phyloP scores from a whole-genome alignment of 1,284 basidiomycete genomes.

The Tylopilus orsonianus region DNA sequence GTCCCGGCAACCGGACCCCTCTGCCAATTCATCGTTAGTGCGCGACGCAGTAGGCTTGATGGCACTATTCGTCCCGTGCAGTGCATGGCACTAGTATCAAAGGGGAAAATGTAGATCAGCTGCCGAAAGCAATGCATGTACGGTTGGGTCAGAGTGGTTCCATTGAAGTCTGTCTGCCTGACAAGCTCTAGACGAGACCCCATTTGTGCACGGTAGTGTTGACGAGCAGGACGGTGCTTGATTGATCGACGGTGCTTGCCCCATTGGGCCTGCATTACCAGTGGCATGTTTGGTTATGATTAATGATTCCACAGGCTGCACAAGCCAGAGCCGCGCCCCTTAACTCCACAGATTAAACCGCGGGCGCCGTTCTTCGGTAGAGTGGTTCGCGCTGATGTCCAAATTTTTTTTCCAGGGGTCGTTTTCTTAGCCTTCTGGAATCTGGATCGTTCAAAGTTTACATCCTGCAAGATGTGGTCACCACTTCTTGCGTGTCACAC shows the following conservation, averaged over 20 bases:
- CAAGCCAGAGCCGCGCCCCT: not conserved
- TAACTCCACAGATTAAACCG: not conserved
- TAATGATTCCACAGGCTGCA: not conserved
- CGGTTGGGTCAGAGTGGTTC: too few relatives aligned
- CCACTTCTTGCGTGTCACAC: not conserved
- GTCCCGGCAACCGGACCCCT: not conserved
- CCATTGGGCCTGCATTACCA: too few relatives aligned
- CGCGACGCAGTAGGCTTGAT: not conserved
- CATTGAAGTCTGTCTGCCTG: too few relatives aligned
- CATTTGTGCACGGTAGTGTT: too few relatives aligned
- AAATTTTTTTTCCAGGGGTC: not conserved
- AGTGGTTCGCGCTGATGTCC: not conserved
- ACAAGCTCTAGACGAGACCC: too few relatives aligned
- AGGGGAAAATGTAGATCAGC: too few relatives aligned
- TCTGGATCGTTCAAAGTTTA: not conserved
- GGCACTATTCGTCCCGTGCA: too few relatives aligned
- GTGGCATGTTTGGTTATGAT: too few relatives aligned
- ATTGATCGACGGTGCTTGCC: not conserved
- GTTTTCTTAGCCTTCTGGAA: not conserved
- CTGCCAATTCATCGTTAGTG: too few relatives aligned
- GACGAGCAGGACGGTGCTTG: not conserved
- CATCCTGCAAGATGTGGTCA: not conserved
- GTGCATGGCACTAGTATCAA: too few relatives aligned
- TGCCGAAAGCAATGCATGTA: too few relatives aligned
- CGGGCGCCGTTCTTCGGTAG: not conserved